phyloP scores from a whole-genome alignment of 139 green algal species.

The Volvox reticuliferus region DNA sequence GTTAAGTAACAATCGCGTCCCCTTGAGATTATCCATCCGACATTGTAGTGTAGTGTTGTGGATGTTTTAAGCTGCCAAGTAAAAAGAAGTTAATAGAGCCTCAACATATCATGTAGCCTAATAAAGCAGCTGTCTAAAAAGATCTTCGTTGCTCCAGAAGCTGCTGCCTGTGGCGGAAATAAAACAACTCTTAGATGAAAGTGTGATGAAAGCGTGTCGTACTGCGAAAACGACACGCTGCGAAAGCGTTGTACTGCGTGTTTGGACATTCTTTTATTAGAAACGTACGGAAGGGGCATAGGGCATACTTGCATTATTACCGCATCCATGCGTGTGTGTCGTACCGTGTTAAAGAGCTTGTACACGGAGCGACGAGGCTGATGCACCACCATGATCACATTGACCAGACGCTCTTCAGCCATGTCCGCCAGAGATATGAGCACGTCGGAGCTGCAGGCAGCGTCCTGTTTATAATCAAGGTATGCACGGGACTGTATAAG shows the following conservation, averaged over 20 bases:
- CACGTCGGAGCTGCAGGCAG: conserved; percentile 7
- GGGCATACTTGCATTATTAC: neutral
- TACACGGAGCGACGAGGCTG: conserved; percentile 64
- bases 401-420: conserved; percentile 70
- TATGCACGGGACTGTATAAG: too few relatives aligned
- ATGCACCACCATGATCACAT: conserved; percentile 72
- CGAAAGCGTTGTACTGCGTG: too few relatives aligned
- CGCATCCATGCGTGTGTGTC: neutral
- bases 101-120: neutral
- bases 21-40: too few relatives aligned
- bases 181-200: neutral
- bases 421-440: conserved; percentile 59
- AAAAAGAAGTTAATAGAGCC: too few relatives aligned
- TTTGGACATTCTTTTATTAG: too few relatives aligned
- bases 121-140: neutral
- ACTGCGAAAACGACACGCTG: too few relatives aligned
- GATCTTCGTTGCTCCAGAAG: neutral
- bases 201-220: too few relatives aligned
- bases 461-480: neutral
- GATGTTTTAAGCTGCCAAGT: neutral
- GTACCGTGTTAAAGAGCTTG: conserved; percentile 1
- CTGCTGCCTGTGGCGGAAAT: too few relatives aligned
- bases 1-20: too few relatives aligned
- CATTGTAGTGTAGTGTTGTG: too few relatives aligned
- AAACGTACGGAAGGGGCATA: too few relatives aligned